Evolutionary conservation across 1,139 yeast genomes (phyloP), one percentile per base, ranked within the genome.

Genomic region (Blastobotrys illinoisensis): DNA sequence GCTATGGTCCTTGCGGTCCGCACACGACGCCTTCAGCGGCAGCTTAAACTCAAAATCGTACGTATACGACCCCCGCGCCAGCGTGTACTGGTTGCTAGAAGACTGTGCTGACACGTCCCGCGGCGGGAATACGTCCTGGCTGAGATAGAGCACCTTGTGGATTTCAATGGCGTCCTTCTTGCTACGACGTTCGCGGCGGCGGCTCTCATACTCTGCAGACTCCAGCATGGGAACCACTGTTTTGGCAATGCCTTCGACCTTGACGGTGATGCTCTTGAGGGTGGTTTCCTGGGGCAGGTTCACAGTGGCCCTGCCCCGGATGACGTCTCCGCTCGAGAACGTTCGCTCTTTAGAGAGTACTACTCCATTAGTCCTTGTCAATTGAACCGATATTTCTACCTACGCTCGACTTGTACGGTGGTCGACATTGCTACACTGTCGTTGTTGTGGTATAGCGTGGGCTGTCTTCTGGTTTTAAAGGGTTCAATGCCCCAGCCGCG

Each of bases 41-140:
- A 85, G 69, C 57, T 69, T 72, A 64, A 85, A 80, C 48, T 72
- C 71, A 65, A 85, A 85, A 5, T 83, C 82, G 63, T 82, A 84
- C 1, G 71, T 63, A 64, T 85, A 82, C 40, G 74, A 74, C 0
- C 89, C 89, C 0, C 86, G 81, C 1, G 81, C 75, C 55, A 85
- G 70, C 0, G 88, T 83, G 65, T 79, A 83, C 53, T 80, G 83
- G 56, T 76, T 76, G 4, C 80, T 74, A 50, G 70, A 71, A 19
- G 81, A 74, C 1, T 78, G 80, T 46, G 73, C 65, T 11, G 81
- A 69, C 24, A 83, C 74, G 52, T 82, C 80, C 26, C 70, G 73
- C 0, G 88, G 86, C 0, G 89, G 88, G 60, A 83, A 84, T 23
- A 83, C 83, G 1, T 81, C 75, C 48, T 67, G 59, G 0, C 83